Base-by-base conservation (phyloP, 2,329 filamentous ascomycete species). In the Fusarium virguliforme region DNA sequence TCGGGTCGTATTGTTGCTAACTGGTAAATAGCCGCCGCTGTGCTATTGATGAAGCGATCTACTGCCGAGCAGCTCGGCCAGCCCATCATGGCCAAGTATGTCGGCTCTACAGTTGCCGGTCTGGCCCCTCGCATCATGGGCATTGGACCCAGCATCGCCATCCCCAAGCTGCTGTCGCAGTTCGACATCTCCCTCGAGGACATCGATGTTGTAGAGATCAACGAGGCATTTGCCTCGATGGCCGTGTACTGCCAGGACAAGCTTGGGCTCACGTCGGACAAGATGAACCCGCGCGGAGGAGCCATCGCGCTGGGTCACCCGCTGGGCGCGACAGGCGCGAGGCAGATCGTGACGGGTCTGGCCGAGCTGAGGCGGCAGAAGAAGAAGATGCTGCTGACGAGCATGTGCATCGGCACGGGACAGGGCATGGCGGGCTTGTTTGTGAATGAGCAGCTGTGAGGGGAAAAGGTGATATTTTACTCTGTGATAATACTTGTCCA, bases 211-310 rank as follows among this genome's bases (percentile, higher is more conserved):
- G 87, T 95, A 75, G 96, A 98, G 87, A 84, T 99, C 79, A 99
- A 99, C 85, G 96, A 99, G 87, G 96, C 96, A 1, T 99, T 99
- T 78, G 95, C 95, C 24, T 96, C 93, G 58, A 98, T 98, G 96
- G 95, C 94, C 1, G 95, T 98, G 32, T 98, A 98, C 88, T 97
- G 94, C 83, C 84, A 92, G 61, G 87, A 94, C 76, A 89, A 85
- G 72, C 86, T 96, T 56, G 89, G 89, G 72, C 84, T 95, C 56
- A 90, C 93, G 78, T 88, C 87, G 81, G 81, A 87, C 76, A 95
- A 94, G 89, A 88, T 96, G 87, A 96, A 96, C 84, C 88, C 91
- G 28, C 87, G 92, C 66, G 93, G 93, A 74, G 93, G 93, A 70
- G 93, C 93, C 72, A 95, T 96, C 78, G 93, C 93, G 4, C 86